These are phyloP conservation scores for Paxillus involutus DNA, from an alignment of 768 basidiomycete species.

Conservation along the genomic window DNA sequence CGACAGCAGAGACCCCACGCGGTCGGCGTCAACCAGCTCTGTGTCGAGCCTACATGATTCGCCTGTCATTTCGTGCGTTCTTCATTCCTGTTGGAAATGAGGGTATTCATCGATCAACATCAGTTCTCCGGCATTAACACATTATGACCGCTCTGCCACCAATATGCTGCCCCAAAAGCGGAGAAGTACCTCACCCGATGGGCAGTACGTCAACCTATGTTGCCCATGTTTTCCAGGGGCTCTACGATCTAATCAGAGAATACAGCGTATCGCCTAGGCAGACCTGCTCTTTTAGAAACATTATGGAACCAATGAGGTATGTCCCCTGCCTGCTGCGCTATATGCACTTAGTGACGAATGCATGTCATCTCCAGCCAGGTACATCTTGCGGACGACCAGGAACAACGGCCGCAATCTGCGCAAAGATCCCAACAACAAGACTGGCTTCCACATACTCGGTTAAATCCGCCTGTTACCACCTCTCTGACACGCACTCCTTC, in stretches of 20 bases:
- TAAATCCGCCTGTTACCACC: slow-evolving; percentile 7
- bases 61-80: slow-evolving; percentile 30
- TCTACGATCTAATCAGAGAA: slow-evolving; percentile 10
- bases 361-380: slow-evolving; percentile 18
- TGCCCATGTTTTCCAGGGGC: not conserved
- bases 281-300: slow-evolving; percentile 13
- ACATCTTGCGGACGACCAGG: slow-evolving; percentile 22
- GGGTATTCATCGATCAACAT: slow-evolving; percentile 13
- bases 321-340: not conserved
- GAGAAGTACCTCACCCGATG: slow-evolving; percentile 32
- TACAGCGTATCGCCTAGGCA: slow-evolving; percentile 15
- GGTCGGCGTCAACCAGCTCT: slow-evolving; percentile 31
- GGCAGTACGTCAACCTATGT: slow-evolving; percentile 20
- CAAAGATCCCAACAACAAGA: slow-evolving; percentile 16
- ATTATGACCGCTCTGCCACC: slow-evolving; percentile 26
- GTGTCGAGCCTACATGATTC: slow-evolving; percentile 28
- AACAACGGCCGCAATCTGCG: slow-evolving; percentile 3
- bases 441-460: slow-evolving; percentile 3
- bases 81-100: slow-evolving; percentile 12
- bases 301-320: slow-evolving; percentile 30
- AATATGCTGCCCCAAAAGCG: slow-evolving; percentile 33
- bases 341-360: slow-evolving; percentile 7
- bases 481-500: slow-evolving; percentile 16
- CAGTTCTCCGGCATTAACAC: slow-evolving; percentile 31
- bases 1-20: slow-evolving; percentile 31